A percentile compares a stretch with the other conserved stretches of the same genome.
phyloP scores from a whole-genome alignment of 768 basidiomycete genomes.

The Agrocybe chaxingu region DNA sequence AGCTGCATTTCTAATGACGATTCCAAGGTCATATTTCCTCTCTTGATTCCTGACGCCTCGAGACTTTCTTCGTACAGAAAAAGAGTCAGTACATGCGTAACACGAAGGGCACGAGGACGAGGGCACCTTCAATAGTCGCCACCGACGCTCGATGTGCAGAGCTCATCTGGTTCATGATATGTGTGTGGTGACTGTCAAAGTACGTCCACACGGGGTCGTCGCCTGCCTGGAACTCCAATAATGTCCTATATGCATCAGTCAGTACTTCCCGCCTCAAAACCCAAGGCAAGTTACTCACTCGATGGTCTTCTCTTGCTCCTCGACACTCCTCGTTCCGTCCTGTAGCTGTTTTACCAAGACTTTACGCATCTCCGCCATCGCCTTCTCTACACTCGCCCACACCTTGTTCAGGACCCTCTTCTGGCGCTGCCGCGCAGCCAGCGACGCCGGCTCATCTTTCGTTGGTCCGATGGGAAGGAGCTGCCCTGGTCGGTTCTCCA shows the following conservation, averaged over 20 bases:
- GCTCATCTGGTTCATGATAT: constrained; percentile 76
- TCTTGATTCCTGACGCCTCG: constrained; percentile 4
- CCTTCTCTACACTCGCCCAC: constrained; percentile 91
- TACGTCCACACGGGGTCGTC: constrained; percentile 95
- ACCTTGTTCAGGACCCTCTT: constrained; percentile 94
- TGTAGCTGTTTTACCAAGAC: constrained; percentile 71
- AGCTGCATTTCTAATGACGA: constrained; percentile 47
- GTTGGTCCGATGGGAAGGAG: constrained; percentile 63
- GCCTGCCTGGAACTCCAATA: constrained; percentile 77
- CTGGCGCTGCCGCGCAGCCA: constrained; percentile 67
- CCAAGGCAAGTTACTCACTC: constrained; percentile 50
- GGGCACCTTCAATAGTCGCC: constrained; percentile 50
- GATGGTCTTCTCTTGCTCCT: constrained; percentile 94
- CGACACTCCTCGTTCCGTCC: constrained; percentile 71
- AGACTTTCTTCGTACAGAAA: constrained; percentile 29
- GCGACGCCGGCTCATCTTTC: constrained; percentile 47
- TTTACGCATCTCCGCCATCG: constrained; percentile 86
- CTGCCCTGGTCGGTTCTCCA: constrained; percentile 84
- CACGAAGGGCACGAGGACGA: neutral
- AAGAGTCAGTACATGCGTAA: neutral
- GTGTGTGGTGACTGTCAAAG: constrained; percentile 87
- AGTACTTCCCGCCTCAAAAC: neutral
- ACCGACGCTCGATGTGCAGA: constrained; percentile 49
- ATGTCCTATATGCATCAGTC: constrained; percentile 49
- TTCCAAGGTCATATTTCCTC: constrained; percentile 9